Evolutionary conservation across 352 stramenopile genomes (phyloP).

Genomic region (Pythium rishiriense): DNA sequence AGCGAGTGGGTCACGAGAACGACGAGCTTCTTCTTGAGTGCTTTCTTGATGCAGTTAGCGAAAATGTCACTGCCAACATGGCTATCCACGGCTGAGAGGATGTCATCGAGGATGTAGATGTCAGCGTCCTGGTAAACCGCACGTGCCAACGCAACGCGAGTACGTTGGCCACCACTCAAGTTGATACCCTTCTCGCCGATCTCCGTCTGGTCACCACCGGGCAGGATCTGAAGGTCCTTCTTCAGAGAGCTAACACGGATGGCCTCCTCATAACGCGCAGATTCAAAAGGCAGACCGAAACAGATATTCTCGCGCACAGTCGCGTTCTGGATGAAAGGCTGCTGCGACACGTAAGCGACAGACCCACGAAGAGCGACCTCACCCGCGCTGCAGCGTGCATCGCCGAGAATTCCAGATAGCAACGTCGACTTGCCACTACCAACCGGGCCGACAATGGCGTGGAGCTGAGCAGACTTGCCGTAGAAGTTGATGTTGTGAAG

Average conservation of each 20-base stretch:
- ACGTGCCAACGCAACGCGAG: conserved; percentile 90
- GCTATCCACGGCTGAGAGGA: conserved; percentile 95
- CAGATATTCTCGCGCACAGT: conserved; percentile 52
- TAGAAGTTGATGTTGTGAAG: conserved; percentile 62
- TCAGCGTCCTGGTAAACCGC: conserved; percentile 94
- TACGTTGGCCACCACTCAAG: conserved; percentile 95
- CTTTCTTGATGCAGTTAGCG: conserved; percentile 89
- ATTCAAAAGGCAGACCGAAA: conserved; percentile 46
- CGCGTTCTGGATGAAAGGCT: conserved; percentile 55
- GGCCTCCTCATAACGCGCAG: conserved; percentile 37
- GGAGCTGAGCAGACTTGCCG: conserved; percentile 78
- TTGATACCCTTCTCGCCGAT: conserved; percentile 99
- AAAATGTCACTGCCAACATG: conserved; percentile 97
- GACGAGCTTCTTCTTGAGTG: conserved; percentile 87
- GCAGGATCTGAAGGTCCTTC: conserved; percentile 89
- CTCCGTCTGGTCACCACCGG: conserved; percentile 94
- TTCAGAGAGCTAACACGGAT: conserved; percentile 71
- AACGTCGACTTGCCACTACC: conserved; percentile 85
- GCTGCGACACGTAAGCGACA: conserved; percentile 57
- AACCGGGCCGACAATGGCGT: conserved; percentile 71
- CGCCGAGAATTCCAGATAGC: conserved; percentile 47
- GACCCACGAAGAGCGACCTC: conserved; percentile 34
- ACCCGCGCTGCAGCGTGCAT: conserved; percentile 35
- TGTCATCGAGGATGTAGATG: conserved; percentile 96
- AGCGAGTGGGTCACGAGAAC: conserved; percentile 93